These are phyloP conservation scores for Aspergillus bridgeri DNA, from an alignment of 495 filamentous ascomycete genomes.

Conservation along the genomic window DNA sequence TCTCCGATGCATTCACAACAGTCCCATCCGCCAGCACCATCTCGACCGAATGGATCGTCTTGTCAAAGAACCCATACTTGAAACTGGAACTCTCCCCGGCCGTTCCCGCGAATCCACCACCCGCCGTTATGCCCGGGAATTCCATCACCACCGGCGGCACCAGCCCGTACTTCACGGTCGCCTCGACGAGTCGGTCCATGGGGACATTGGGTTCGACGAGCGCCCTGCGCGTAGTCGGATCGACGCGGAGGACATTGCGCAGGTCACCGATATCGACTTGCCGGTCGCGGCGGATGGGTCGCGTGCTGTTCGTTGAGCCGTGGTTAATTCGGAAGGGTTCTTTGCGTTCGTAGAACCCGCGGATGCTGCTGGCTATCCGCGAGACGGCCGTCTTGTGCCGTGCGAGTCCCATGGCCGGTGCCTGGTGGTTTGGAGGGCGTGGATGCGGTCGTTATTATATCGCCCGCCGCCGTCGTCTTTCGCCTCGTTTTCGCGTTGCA, in stretches of 20 bases:
- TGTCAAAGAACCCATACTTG: slow-evolving; percentile 48
- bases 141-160: slow-evolving; percentile 49
- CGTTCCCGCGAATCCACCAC: slow-evolving; percentile 47
- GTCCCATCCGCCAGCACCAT: slow-evolving; percentile 48
- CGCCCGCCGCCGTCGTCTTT: background rate
- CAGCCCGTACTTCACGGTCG: slow-evolving; percentile 33
- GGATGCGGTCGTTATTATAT: background rate
- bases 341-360: slow-evolving; percentile 48
- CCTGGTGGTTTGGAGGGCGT: background rate
- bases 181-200: slow-evolving; percentile 38
- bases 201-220: slow-evolving; percentile 46
- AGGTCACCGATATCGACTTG: slow-evolving; percentile 55
- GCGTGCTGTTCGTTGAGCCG: slow-evolving; percentile 71
- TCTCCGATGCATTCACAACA: slow-evolving; percentile 27
- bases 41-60: slow-evolving; percentile 39
- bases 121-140: slow-evolving; percentile 50
- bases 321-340: slow-evolving; percentile 66
- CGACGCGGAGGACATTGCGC: slow-evolving; percentile 45
- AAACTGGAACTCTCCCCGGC: slow-evolving; percentile 46
- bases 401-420: slow-evolving; percentile 7
- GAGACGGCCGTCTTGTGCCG: slow-evolving; percentile 3
- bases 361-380: slow-evolving; percentile 28
- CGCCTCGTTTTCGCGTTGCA: background rate
- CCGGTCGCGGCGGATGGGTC: slow-evolving; percentile 22
- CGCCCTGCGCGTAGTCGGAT: slow-evolving; percentile 27